Conservation (phyloP, 768 basidiomycete genomes). For the Suillus luteus region DNA sequence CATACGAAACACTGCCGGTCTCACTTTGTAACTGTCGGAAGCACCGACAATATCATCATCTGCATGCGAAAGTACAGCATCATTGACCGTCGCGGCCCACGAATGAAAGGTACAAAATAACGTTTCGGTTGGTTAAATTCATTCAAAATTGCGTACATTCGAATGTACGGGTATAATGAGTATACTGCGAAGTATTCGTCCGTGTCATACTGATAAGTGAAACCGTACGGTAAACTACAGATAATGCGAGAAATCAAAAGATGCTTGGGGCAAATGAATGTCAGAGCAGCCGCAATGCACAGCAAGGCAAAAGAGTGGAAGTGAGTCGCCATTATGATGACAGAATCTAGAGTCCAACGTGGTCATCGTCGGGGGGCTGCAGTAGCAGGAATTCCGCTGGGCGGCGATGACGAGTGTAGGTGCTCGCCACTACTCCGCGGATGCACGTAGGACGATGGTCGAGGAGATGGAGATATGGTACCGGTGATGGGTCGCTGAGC, state of each 20-base stretch:
- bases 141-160: conserved; percentile 42
- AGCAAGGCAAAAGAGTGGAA: conserved; percentile 27
- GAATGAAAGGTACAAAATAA: conserved; percentile 11
- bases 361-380: conserved; percentile 48
- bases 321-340: conserved; percentile 10
- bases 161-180: conserved; percentile 58
- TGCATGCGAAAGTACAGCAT: not conserved
- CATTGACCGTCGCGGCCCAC: not conserved
- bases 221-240: conserved; percentile 60
- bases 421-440: conserved; percentile 48
- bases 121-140: conserved; percentile 21
- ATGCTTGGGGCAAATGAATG: conserved; percentile 32
- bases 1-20: conserved; percentile 26
- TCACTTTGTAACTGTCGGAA: not conserved
- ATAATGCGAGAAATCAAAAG: conserved; percentile 47
- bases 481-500: conserved; percentile 43
- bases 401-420: conserved; percentile 38
- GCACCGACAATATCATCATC: not conserved
- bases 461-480: conserved; percentile 38
- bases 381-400: conserved; percentile 47
- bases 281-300: conserved; percentile 26
- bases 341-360: conserved; percentile 9
- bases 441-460: conserved; percentile 55
- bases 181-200: conserved; percentile 62
- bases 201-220: conserved; percentile 55